Evolutionary conservation across 169 alveolate species (phyloP).

Genomic region (Babesia ovis): DNA sequence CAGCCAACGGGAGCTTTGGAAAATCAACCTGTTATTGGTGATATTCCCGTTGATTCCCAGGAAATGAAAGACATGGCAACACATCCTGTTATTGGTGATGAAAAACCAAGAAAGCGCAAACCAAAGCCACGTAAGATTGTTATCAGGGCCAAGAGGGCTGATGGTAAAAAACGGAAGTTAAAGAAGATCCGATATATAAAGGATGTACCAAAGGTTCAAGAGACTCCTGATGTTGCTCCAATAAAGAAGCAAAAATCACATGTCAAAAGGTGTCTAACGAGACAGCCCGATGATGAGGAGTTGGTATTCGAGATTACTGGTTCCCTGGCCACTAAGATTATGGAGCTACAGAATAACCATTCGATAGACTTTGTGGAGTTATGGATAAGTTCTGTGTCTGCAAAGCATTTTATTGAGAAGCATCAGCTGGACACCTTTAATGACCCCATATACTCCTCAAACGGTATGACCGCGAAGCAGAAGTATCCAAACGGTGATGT

Average conservation of each 20-base stretch:
- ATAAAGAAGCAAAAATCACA: background rate
- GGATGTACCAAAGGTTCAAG: background rate
- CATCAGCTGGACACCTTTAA: conserved; percentile 43
- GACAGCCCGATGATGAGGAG: conserved; percentile 22
- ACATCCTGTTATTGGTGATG: too few species aligned
- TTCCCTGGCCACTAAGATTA: conserved; percentile 39
- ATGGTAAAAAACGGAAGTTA: background rate
- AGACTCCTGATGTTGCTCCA: background rate
- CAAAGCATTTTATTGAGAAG: conserved; percentile 33
- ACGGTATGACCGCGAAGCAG: conserved; percentile 33
- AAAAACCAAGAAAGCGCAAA: background rate
- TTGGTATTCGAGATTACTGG: conserved; percentile 20
- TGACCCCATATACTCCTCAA: conserved; percentile 36
- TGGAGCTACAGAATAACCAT: conserved; percentile 60
- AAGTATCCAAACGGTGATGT: conserved; percentile 65
- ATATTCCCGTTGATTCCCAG: too few species aligned
- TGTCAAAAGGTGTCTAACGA: background rate
- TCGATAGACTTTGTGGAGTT: conserved; percentile 52
- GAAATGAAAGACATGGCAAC: too few species aligned
- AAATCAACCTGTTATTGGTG: too few species aligned
- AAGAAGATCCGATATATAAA: background rate
- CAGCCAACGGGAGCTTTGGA: too few species aligned
- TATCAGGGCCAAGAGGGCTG: background rate
- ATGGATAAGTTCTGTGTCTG: conserved; percentile 43
- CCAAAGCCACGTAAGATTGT: background rate